Conservation (phyloP, 169 alveolate genomes). For the Plasmodium yoelii region DNA sequence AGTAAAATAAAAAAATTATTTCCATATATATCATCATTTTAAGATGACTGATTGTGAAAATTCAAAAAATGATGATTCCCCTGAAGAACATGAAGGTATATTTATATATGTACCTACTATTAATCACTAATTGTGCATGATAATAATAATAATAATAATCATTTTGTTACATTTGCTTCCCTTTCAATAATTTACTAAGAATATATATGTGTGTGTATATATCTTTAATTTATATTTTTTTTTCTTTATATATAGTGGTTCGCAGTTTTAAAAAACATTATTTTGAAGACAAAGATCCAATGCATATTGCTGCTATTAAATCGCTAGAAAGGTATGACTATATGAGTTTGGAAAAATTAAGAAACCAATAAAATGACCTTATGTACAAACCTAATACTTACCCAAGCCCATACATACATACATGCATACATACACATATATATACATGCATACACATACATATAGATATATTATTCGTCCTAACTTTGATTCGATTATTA, state of each 20-base stretch:
- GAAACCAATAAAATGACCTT: constrained; percentile 2
- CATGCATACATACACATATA: no score
- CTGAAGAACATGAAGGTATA: constrained; percentile 73
- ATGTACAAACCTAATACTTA: not conserved
- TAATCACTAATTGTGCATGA: no score
- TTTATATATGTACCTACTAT: not conserved
- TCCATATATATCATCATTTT: not conserved
- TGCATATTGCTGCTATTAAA: constrained; percentile 71
- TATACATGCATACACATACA: no score
- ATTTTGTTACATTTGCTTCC: not conserved
- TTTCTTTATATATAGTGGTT: constrained; percentile 25
- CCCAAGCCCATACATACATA: not conserved
- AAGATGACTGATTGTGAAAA: constrained; percentile 35
- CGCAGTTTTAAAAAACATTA: constrained; percentile 53
- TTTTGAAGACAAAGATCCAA: constrained; percentile 48
- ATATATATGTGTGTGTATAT: constrained; percentile 5
- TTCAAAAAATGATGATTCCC: constrained; percentile 14
- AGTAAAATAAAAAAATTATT: no score
- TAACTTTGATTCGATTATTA: not conserved
- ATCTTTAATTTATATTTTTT: not conserved
- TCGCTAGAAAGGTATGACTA: constrained; percentile 35
- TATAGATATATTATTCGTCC: not conserved
- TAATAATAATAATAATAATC: no score
- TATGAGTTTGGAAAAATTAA: not conserved
- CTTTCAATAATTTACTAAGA: not conserved